Base-by-base conservation (phyloP, 2,329 filamentous ascomycete species). In the Diplodia corticola region DNA sequence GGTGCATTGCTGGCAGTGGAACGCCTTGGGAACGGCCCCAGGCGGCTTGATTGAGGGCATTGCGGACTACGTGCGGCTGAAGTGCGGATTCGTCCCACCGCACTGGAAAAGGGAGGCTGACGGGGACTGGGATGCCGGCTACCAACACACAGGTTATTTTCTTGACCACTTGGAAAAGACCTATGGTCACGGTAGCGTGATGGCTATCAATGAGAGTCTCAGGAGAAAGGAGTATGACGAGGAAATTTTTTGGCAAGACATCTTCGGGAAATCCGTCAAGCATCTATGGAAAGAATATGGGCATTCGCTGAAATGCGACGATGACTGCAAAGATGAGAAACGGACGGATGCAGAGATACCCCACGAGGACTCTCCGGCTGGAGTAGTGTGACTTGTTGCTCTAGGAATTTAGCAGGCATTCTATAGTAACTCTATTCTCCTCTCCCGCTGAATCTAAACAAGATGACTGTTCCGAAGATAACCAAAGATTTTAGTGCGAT, bases 1-100 rank as follows among this genome's bases (percentile, higher is more conserved):
- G 68, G 94, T 98, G 15, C 95, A 98, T 80, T 97, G 93, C 79
- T 96, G 91, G 80, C 94, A 98, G 78, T 90, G 91, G 78, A 89
- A 92, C 71, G 90, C 83, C 1, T 80, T 77, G 10, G 82, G 80
- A 0, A 80, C 78, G 4, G 80, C 87, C 50, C 77, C 80, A 2
- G 89, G 89, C 0, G 95, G 95, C 0, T 78, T 98, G 54, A 89
- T 96, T 65, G 94, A 98, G 78, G 94, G 94, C 0, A 87, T 98
- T 63, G 94, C 94, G 22, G 95, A 98, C 79, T 98, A 92, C 86
- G 93, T 98, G 26, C 86, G 94, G 2, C 80, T 98, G 68, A 88
- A 87, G 69, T 89, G 89, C 59, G 85, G 85, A 0, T 83, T 96
- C 30, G 86, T 83, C 9, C 92, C 94, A 48, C 91, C 91, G 59